A percentile compares a stretch with the other conserved stretches of the same genome.
Conservation (phyloP, 176 grass and related monocot species). For the Canna indica region DNA sequence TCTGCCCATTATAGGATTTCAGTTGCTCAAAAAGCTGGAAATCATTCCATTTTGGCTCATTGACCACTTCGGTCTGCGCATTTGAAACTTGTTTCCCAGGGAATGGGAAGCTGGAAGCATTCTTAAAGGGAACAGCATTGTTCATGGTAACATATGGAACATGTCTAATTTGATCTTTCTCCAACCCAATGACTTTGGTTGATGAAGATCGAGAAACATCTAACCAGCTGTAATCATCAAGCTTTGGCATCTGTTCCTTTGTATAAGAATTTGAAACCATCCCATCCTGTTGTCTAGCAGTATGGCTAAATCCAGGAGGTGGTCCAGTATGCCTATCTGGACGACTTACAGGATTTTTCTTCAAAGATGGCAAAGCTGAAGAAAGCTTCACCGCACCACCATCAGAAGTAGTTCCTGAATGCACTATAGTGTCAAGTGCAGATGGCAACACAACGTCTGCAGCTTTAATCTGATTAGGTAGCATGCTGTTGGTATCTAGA, state of each 20-base stretch:
- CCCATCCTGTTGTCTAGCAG: constrained; percentile 52
- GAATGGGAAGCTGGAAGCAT: constrained; percentile 41
- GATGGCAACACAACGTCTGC: constrained; percentile 35
- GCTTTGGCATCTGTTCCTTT: constrained; percentile 32
- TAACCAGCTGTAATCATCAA: constrained; percentile 68
- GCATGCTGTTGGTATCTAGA: constrained; percentile 12
- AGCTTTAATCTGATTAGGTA: constrained; percentile 31
- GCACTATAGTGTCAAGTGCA: constrained; percentile 35
- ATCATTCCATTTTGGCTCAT: constrained; percentile 64
- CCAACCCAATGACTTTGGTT: constrained; percentile 10
- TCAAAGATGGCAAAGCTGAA: constrained; percentile 30
- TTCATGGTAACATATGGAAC: constrained; percentile 26
- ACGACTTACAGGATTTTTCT: constrained; percentile 73
- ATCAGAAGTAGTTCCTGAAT: constrained; percentile 32
- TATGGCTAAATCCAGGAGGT: constrained; percentile 68
- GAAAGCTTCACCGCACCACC: constrained; percentile 26
- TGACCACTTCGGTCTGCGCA: constrained; percentile 11
- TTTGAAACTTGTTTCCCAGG: constrained; percentile 41
- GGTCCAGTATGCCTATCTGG: constrained; percentile 60
- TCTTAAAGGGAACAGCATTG: constrained; percentile 30
- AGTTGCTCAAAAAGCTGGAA: constrained; percentile 74
- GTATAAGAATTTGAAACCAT: constrained; percentile 16
- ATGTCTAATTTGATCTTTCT: constrained; percentile 24
- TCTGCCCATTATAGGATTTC: constrained; percentile 38
- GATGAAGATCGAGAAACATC: constrained; percentile 38